A percentile compares a stretch with the other conserved stretches of the same genome.
Evolutionary conservation across 768 basidiomycete species (phyloP).

Genomic region (Calvatia gigantea): DNA sequence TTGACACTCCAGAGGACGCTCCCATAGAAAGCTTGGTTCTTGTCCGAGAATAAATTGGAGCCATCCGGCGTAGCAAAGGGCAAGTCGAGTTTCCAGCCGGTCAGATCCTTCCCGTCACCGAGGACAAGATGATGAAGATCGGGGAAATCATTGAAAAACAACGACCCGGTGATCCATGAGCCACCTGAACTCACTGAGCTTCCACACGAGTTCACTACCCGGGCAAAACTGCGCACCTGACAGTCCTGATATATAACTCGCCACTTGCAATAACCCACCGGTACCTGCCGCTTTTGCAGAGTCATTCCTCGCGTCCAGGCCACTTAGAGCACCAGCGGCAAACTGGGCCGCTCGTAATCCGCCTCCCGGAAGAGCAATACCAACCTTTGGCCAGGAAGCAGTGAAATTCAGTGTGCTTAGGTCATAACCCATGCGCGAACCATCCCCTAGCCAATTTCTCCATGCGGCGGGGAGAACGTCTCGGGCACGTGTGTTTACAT

Average conservation of each 20-base stretch:
- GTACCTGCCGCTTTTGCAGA: conserved; percentile 56
- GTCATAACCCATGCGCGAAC: conserved; percentile 49
- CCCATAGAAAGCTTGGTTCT: conserved; percentile 52
- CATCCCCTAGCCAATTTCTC: conserved; percentile 57
- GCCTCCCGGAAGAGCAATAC: conserved; percentile 67
- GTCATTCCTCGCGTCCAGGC: conserved; percentile 58
- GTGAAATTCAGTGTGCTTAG: conserved; percentile 31
- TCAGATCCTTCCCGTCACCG: conserved; percentile 43
- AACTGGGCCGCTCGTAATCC: conserved; percentile 67
- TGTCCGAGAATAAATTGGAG: conserved; percentile 36
- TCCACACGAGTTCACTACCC: neutral
- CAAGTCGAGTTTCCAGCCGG: conserved; percentile 57
- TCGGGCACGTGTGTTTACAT: conserved; percentile 40
- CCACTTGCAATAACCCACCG: conserved; percentile 67
- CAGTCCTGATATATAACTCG: conserved; percentile 64
- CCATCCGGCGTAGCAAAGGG: conserved; percentile 53
- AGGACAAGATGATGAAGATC: conserved; percentile 52
- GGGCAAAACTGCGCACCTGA: conserved; percentile 41
- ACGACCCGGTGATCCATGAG: conserved; percentile 64
- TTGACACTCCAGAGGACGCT: conserved; percentile 51
- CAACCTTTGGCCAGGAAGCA: conserved; percentile 46
- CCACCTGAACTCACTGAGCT: conserved; percentile 38
- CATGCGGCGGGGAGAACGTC: conserved; percentile 45
- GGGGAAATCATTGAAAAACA: conserved; percentile 65
- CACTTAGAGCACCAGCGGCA: conserved; percentile 56